These are phyloP conservation scores for Aspergillus oerlinghausenensis DNA, from an alignment of 2,329 filamentous ascomycete genomes.

Conservation along the genomic window DNA sequence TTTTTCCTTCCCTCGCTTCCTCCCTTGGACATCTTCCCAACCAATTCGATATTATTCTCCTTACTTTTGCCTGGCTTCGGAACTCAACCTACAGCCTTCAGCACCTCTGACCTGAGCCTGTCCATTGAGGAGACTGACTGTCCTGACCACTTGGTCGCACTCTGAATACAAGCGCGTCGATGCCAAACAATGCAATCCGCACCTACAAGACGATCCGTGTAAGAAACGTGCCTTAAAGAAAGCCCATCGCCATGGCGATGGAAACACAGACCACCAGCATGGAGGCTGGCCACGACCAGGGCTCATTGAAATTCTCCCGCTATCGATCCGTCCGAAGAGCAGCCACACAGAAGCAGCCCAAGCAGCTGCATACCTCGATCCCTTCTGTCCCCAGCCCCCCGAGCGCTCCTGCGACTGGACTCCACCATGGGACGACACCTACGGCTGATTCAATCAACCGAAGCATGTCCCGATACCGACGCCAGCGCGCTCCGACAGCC, in stretches of 20 bases:
- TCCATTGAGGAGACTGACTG: neutral
- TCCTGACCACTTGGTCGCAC: neutral
- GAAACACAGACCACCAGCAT: slow-evolving; percentile 13
- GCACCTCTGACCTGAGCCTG: neutral
- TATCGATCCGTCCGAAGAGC: slow-evolving; percentile 55
- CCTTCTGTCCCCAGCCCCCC: slow-evolving; percentile 14
- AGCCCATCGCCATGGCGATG: slow-evolving; percentile 15
- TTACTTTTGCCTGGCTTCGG: neutral
- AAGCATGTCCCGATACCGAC: slow-evolving; percentile 34
- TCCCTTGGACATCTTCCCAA: neutral
- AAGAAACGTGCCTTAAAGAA: neutral
- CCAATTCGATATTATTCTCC: neutral
- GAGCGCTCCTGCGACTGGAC: slow-evolving; percentile 11
- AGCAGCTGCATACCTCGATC: slow-evolving; percentile 15
- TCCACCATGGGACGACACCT: slow-evolving; percentile 4
- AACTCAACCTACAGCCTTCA: neutral
- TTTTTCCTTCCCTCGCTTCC: neutral
- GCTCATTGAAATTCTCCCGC: slow-evolving; percentile 49
- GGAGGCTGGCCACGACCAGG: slow-evolving; percentile 9
- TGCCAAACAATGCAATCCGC: neutral
- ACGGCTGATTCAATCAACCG: slow-evolving; percentile 20
- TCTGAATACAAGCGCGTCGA: neutral
- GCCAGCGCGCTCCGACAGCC: slow-evolving; percentile 19
- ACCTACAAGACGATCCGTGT: neutral
- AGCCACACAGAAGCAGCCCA: slow-evolving; percentile 31